Percentiles rank a stretch among this genome's conserved stretches.
These are phyloP conservation scores for Incumbomyces lentus DNA, from an alignment of 2,329 filamentous ascomycete genomes.

Conservation along the genomic window DNA sequence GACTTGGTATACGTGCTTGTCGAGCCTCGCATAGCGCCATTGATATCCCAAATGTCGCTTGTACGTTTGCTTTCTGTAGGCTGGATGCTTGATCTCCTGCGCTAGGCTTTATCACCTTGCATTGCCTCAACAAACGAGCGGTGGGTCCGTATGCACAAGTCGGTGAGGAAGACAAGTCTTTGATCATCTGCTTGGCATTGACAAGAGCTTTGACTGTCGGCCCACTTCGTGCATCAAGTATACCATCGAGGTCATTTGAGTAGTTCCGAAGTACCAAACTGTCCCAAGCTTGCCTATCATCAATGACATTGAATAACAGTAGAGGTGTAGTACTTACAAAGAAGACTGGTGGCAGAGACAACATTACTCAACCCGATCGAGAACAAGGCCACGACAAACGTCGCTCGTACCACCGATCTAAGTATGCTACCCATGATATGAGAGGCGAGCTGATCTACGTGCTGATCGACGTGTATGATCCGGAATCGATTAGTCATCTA, in stretches of 20 bases:
- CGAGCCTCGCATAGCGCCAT: constrained; percentile 7
- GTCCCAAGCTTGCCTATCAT: constrained; percentile 1
- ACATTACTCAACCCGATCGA: not conserved
- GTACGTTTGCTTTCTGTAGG: constrained; percentile 2
- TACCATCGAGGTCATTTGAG: not conserved
- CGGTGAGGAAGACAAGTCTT: constrained; percentile 3
- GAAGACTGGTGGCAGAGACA: not conserved
- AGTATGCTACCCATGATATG: too few species aligned
- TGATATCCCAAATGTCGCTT: constrained; percentile 3
- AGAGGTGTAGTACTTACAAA: not conserved
- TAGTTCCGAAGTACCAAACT: not conserved
- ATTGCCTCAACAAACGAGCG: constrained; percentile 3
- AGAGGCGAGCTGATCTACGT: too few species aligned
- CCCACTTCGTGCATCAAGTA: not conserved
- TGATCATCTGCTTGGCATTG: constrained; percentile 6
- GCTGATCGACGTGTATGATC: too few species aligned
- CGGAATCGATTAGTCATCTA: too few species aligned
- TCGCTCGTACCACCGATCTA: not conserved
- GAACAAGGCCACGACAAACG: not conserved
- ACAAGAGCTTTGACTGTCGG: not conserved
- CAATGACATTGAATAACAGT: not conserved
- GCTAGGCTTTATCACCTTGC: constrained; percentile 5
- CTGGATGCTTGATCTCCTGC: not conserved
- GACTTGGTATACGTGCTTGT: constrained; percentile 1
- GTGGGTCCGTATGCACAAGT: constrained; percentile 1